Percentiles rank a stretch among this genome's conserved stretches.
phyloP scores from a whole-genome alignment of 2,329 filamentous ascomycete genomes.

The Cryphonectria parasitica region DNA sequence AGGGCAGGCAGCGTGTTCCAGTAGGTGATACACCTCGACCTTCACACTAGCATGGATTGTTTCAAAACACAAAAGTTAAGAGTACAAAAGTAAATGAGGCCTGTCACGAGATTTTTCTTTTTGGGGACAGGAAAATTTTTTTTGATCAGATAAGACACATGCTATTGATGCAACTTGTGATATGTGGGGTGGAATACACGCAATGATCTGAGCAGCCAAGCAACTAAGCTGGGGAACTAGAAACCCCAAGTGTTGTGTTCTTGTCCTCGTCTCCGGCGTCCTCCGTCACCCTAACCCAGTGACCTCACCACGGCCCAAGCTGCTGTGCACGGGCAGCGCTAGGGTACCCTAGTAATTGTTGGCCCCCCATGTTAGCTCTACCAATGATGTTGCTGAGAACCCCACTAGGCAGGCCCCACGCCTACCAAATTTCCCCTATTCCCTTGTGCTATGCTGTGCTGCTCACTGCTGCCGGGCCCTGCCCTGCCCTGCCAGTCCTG shows the following conservation, averaged over 20 bases:
- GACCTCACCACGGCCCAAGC: not conserved
- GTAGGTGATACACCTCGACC: not conserved
- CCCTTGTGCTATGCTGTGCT: conserved; percentile 7
- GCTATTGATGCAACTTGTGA: not conserved
- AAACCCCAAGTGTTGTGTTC: not conserved
- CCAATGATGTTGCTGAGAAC: not conserved
- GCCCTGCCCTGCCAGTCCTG: not conserved
- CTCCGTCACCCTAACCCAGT: not conserved
- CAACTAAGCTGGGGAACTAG: not conserved
- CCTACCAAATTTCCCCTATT: conserved; percentile 13
- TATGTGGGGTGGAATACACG: not conserved
- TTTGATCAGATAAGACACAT: not conserved
- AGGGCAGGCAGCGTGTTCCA: not conserved
- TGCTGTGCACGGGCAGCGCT: not conserved
- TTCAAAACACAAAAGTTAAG: not conserved
- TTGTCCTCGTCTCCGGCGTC: not conserved
- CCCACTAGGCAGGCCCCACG: not conserved
- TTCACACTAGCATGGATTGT: not conserved
- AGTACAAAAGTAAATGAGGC: not conserved
- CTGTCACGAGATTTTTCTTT: not conserved
- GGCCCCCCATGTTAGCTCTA: not conserved
- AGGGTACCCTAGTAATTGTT: not conserved
- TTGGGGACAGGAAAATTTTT: not conserved
- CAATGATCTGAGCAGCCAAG: conserved; percentile 5
- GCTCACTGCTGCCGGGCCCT: not conserved